Base-by-base conservation (phyloP, 495 filamentous ascomycete genomes). In the Trichoderma orchidacearum region DNA sequence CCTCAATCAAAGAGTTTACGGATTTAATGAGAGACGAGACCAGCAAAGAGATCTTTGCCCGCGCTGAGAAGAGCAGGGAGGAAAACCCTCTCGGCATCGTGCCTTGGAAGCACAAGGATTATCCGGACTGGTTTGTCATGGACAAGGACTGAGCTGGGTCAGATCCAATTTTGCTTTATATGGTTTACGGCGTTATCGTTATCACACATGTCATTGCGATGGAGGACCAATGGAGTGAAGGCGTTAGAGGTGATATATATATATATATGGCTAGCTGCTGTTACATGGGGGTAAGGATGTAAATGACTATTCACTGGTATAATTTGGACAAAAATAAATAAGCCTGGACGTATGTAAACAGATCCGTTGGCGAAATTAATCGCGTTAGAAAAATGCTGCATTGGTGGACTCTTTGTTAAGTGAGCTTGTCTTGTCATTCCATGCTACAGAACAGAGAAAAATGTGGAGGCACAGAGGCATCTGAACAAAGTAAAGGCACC, bases 71-170 rank as follows among this genome's bases (percentile, higher is more conserved):
- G 56, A 79, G 76, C 58, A 69, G 70, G 28, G 66, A 66, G 52
- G 65, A 70, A 25, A 73, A 75, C 48, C 71, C 74, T 0, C 67
- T 68, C 45, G 75, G 72, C 13, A 75, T 80, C 54, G 75, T 69
- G 59, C 69, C 71, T 29, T 81, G 78, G 77, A 65, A 64, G 21
- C 66, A 72, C 3, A 68, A 62, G 21, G 74, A 80, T 8, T 67
- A 80, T 56, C 75, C 76, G 0, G 69, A 75, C 34, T 80, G 76
- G 76, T 62, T 71, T 25, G 31, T 17, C n/a, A 11, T 27, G 18
- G 41, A 48, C 27, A 35, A 32, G 25, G 28, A 51, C 17, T 30
- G 41, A 15, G n/a, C 34, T 15, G 13, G 3, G 11, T 36, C n/a
- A 36, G 27, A 48, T 23, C 18, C 41, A 6, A 11, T 25, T 23